A percentile compares a stretch with the other conserved stretches of the same genome.
Evolutionary conservation across 2,329 filamentous ascomycete species (phyloP).

Genomic region (Venturia asperata): DNA sequence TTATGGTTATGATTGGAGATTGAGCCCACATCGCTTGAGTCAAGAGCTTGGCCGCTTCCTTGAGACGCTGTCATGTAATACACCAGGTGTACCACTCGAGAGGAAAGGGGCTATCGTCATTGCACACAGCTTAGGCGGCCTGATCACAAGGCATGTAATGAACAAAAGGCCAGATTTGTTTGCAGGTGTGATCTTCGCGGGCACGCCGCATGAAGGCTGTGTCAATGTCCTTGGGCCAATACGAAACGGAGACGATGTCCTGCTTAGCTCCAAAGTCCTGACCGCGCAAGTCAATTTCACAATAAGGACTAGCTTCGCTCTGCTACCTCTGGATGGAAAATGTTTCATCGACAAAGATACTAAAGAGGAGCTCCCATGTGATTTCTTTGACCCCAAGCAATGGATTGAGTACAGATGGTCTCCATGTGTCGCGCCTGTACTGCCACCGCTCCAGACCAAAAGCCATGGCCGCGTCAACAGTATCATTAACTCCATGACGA

Average conservation of each 20-base stretch:
- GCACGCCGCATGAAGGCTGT: slow-evolving; percentile 68
- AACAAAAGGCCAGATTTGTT: slow-evolving; percentile 82
- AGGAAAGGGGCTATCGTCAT: slow-evolving; percentile 70
- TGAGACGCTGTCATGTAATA: slow-evolving; percentile 67
- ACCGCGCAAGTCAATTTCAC: slow-evolving; percentile 93
- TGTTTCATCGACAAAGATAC: slow-evolving; percentile 83
- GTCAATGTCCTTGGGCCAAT: slow-evolving; percentile 87
- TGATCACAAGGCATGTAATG: slow-evolving; percentile 82
- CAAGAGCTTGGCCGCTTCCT: slow-evolving; percentile 66
- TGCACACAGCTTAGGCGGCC: slow-evolving; percentile 77
- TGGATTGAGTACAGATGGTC: slow-evolving; percentile 60
- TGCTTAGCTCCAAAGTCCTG: slow-evolving; percentile 80
- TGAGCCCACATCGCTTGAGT: slow-evolving; percentile 73
- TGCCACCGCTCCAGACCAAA: slow-evolving; percentile 47
- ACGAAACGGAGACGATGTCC: slow-evolving; percentile 84
- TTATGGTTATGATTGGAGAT: slow-evolving; percentile 91
- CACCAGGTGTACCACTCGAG: slow-evolving; percentile 44
- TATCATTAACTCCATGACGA: slow-evolving; percentile 42
- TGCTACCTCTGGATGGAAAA: slow-evolving; percentile 77
- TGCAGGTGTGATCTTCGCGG: slow-evolving; percentile 76
- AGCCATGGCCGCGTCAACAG: slow-evolving; percentile 36
- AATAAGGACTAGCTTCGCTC: slow-evolving; percentile 74
- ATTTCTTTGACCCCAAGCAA: slow-evolving; percentile 72
- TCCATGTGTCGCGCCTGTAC: slow-evolving; percentile 63
- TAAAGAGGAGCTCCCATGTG: slow-evolving; percentile 69